phyloP scores from a whole-genome alignment of 2,329 filamentous ascomycete genomes.

The Ophiostoma tasmaniense region DNA sequence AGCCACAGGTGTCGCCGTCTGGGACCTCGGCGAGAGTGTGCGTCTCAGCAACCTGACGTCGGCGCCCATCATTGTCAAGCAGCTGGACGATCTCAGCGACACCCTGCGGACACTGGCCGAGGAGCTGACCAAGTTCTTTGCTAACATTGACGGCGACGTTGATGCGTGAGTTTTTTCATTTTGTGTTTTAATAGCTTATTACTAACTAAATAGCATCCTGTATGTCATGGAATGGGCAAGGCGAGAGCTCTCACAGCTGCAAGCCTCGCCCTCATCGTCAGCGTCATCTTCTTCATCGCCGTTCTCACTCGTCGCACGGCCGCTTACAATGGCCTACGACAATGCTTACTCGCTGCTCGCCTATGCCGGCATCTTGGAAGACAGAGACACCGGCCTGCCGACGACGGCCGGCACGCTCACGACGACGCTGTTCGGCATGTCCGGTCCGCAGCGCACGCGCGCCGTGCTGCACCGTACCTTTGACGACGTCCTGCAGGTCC shows the following conservation, averaged over 20 bases:
- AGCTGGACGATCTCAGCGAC: conserved; percentile 78
- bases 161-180: conserved; percentile 49
- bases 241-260: conserved; percentile 67
- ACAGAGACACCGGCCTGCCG: conserved; percentile 43
- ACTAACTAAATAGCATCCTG: conserved; percentile 52
- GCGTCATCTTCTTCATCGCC: background rate
- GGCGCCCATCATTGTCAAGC: conserved; percentile 73
- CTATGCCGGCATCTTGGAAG: conserved; percentile 51
- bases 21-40: conserved; percentile 88
- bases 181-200: too few relatives aligned
- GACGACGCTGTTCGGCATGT: conserved; percentile 68
- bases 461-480: conserved; percentile 79
- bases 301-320: conserved; percentile 43
- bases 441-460: conserved; percentile 70
- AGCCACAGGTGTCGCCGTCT: conserved; percentile 85
- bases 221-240: conserved; percentile 96
- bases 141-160: conserved; percentile 86
- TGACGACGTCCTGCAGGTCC: conserved; percentile 73
- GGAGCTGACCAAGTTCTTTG: conserved; percentile 86
- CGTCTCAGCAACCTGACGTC: conserved; percentile 85
- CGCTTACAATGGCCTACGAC: conserved; percentile 64
- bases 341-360: conserved; percentile 75
- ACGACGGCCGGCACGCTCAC: conserved; percentile 62
- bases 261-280: conserved; percentile 38
- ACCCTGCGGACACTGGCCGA: conserved; percentile 75